Evolutionary conservation across 2,329 filamentous ascomycete species (phyloP).

Genomic region (Lasiodiplodia theobromae): DNA sequence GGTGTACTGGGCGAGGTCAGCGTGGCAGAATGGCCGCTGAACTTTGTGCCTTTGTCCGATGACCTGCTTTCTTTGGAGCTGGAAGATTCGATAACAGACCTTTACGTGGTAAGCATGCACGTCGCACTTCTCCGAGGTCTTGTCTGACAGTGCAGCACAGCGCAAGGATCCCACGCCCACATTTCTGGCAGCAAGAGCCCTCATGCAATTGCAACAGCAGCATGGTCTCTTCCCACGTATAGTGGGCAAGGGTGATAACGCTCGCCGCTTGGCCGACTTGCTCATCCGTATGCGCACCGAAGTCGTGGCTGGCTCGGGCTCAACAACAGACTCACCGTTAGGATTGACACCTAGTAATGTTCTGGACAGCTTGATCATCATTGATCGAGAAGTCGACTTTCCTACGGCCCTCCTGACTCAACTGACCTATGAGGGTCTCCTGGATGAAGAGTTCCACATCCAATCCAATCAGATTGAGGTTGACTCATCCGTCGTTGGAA

Average conservation of each 20-base stretch:
- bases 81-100: slow-evolving; percentile 82
- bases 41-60: slow-evolving; percentile 89
- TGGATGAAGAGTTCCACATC: slow-evolving; percentile 93
- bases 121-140: not conserved
- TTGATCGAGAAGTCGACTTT: slow-evolving; percentile 94
- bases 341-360: slow-evolving; percentile 84
- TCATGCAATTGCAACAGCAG: slow-evolving; percentile 92
- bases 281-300: slow-evolving; percentile 92
- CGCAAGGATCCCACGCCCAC: slow-evolving; percentile 90
- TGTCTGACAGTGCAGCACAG: slow-evolving; percentile 46
- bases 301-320: slow-evolving; percentile 74
- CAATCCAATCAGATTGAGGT: slow-evolving; percentile 92
- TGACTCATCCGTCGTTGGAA: slow-evolving; percentile 86
- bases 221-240: slow-evolving; percentile 95
- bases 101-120: slow-evolving; percentile 72
- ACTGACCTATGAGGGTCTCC: slow-evolving; percentile 92
- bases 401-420: slow-evolving; percentile 92
- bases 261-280: slow-evolving; percentile 84
- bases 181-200: slow-evolving; percentile 84
- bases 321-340: slow-evolving; percentile 59
- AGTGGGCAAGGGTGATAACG: slow-evolving; percentile 94
- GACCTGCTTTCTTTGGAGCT: slow-evolving; percentile 92
- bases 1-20: slow-evolving; percentile 93
- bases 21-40: slow-evolving; percentile 84
- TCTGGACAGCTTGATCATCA: slow-evolving; percentile 90